These are phyloP conservation scores for Tulasnella sp. DNA, from an alignment of 768 basidiomycete species.

Conservation along the genomic window DNA sequence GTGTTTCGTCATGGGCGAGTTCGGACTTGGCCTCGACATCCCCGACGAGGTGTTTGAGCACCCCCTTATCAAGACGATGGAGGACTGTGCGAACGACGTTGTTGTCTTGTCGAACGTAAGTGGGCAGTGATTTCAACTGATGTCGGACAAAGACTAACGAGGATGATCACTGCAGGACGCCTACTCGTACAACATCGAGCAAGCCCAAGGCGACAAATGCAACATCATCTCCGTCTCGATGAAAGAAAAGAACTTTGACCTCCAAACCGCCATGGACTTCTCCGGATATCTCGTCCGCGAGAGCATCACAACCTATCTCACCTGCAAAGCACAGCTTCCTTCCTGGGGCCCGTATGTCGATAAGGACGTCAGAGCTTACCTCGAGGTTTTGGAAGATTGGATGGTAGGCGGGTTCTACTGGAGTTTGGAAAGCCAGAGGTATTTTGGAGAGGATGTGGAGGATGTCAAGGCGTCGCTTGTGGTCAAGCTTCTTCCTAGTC, in stretches of 20 bases:
- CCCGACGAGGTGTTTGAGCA: conserved; percentile 20
- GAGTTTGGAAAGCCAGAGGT: conserved; percentile 14
- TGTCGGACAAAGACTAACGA: background rate
- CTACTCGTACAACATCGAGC: conserved; percentile 38
- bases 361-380: background rate
- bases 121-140: too few species aligned
- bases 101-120: conserved; percentile 21
- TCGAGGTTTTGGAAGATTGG: conserved; percentile 10
- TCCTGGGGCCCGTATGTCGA: conserved; percentile 1
- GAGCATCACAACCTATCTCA: background rate
- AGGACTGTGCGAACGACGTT: conserved; percentile 17
- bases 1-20: conserved; percentile 17
- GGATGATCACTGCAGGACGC: conserved; percentile 38
- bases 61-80: conserved; percentile 18
- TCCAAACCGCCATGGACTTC: conserved; percentile 14
- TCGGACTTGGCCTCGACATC: conserved; percentile 17
- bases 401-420: conserved; percentile 3
- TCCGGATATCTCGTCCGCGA: background rate
- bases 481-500: background rate
- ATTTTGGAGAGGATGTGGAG: conserved; percentile 13
- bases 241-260: background rate
- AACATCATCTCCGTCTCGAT: conserved; percentile 10
- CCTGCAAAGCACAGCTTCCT: conserved; percentile 4
- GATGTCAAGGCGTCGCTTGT: background rate
- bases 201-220: conserved; percentile 5